phyloP scores from a whole-genome alignment of 2,329 filamentous ascomycete species.

The Cladosporium sp. region DNA sequence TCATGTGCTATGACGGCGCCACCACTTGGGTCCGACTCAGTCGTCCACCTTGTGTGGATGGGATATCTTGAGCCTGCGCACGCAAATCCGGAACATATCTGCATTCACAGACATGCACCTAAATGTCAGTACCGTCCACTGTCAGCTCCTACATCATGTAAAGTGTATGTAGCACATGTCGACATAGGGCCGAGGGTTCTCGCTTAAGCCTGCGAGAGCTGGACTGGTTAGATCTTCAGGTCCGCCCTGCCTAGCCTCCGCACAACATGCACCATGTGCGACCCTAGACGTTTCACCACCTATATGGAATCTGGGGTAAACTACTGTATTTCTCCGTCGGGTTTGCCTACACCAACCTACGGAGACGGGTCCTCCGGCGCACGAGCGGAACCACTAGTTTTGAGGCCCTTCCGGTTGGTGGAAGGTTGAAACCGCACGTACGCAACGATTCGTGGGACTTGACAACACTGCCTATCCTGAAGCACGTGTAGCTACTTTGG shows the following conservation, averaged over 20 bases:
- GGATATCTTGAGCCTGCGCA: neutral
- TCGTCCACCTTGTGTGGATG: neutral
- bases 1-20: neutral
- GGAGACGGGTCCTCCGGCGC: conserved; percentile 2
- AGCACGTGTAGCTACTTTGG: neutral
- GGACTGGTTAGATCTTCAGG: neutral
- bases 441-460: conserved; percentile 11
- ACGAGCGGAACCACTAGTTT: neutral
- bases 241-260: neutral
- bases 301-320: neutral
- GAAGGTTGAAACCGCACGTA: neutral
- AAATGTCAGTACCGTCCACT: neutral
- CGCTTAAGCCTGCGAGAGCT: neutral
- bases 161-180: neutral
- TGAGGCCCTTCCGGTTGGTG: conserved; percentile 11
- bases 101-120: neutral
- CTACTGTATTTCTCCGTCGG: conserved; percentile 1
- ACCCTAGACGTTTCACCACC: neutral
- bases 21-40: neutral
- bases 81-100: neutral
- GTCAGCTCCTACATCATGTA: neutral
- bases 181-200: neutral
- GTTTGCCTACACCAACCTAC: neutral
- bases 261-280: neutral
- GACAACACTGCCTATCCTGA: neutral